phyloP scores from a whole-genome alignment of 176 grass and related monocot species.

The Oryza australiensis region DNA sequence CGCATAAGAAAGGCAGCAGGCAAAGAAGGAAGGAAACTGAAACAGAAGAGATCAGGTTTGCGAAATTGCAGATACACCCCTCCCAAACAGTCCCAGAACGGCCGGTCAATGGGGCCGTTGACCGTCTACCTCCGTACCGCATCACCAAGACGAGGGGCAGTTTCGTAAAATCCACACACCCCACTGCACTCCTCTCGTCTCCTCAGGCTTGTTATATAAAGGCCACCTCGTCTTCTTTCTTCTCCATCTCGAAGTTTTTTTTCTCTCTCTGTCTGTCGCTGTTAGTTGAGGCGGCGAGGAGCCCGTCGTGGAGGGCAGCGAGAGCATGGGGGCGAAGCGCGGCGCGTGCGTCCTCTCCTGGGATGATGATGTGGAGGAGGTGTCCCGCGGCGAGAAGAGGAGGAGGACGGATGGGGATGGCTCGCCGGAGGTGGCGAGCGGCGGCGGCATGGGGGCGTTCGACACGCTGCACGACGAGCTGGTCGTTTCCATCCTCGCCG shows the following conservation, averaged over 20 bases:
- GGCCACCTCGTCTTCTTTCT: not conserved
- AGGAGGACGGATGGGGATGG: not conserved
- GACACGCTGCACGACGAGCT: constrained; percentile 45
- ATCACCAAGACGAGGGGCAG: not conserved
- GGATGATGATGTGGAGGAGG: not conserved
- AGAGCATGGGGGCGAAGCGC: constrained; percentile 30
- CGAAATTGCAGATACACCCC: not conserved
- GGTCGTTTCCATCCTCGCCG: constrained; percentile 40
- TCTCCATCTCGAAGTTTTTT: not conserved
- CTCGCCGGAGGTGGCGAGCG: not conserved
- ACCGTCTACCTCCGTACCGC: not conserved
- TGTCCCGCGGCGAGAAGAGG: not conserved
- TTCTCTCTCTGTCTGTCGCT: not conserved
- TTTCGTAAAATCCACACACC: not conserved
- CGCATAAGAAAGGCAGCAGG: not conserved
- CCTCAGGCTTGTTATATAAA: not conserved
- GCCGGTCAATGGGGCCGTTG: not conserved
- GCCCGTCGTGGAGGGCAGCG: not conserved
- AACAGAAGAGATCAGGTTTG: not conserved
- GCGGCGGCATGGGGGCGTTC: constrained; percentile 16
- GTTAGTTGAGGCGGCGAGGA: not conserved
- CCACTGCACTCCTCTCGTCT: not conserved
- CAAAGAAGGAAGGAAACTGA: not conserved
- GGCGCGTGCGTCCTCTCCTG: not conserved
- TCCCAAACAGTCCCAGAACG: not conserved